These are phyloP conservation scores for Debaryomyces castellii DNA, from an alignment of 805 yeast genomes.

Conservation along the genomic window DNA sequence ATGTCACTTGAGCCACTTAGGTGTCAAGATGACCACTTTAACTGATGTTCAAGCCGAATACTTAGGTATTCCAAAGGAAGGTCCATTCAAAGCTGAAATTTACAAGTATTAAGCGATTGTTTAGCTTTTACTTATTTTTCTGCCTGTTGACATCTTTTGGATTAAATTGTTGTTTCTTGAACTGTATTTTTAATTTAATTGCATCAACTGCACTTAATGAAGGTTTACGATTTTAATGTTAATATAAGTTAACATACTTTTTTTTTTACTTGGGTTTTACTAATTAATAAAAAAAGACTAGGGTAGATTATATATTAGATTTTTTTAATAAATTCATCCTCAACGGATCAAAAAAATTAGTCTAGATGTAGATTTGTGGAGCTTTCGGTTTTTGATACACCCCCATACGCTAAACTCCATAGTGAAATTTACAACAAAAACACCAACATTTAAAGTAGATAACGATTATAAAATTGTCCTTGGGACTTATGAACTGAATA, in stretches of 20 bases:
- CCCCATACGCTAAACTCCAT: no score
- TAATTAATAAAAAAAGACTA: conserved; percentile 18
- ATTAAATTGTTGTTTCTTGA: conserved; percentile 7
- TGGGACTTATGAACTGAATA: conserved; percentile 56
- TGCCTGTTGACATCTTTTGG: conserved; percentile 13
- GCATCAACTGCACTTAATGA: conserved; percentile 51
- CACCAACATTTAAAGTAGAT: no score
- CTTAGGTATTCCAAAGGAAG: conserved; percentile 86
- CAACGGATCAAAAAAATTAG: conserved; percentile 32
- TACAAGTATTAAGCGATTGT: conserved; percentile 77
- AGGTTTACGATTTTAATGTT: conserved; percentile 7
- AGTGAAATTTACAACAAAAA: no score
- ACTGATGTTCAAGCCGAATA: conserved; percentile 85
- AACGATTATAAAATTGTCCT: conserved; percentile 52
- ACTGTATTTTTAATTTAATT: conserved; percentile 26
- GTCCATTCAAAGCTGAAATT: conserved; percentile 97
- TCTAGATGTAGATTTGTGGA: no score
- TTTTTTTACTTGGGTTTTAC: conserved; percentile 16
- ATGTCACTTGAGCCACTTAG: conserved; percentile 92
- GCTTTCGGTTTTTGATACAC: no score
- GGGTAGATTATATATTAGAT: conserved; percentile 26
- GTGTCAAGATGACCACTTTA: conserved; percentile 80
- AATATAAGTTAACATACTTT: background rate
- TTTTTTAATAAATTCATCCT: conserved; percentile 29
- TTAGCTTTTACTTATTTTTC: conserved; percentile 5